Evolutionary conservation across 2,329 filamentous ascomycete genomes (phyloP).

Genomic region (Dissoconium aciculare): DNA sequence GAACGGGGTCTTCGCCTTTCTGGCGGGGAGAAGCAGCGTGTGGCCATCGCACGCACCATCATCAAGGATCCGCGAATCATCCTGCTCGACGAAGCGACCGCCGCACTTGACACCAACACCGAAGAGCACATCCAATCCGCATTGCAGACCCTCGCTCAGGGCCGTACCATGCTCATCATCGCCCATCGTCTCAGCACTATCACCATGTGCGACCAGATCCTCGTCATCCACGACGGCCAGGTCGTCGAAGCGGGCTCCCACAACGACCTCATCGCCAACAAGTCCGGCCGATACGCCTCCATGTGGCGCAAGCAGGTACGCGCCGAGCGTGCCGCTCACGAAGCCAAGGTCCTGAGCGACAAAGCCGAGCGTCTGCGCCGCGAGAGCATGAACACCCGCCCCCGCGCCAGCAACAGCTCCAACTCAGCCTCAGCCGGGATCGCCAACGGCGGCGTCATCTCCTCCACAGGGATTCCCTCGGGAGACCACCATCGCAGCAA

Average conservation of each 20-base stretch:
- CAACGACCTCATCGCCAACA: slow-evolving; percentile 33
- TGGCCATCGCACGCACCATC: slow-evolving; percentile 85
- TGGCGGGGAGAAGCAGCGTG: slow-evolving; percentile 83
- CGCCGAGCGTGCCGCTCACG: slow-evolving; percentile 35
- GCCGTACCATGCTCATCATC: slow-evolving; percentile 87
- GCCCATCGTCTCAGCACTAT: slow-evolving; percentile 53
- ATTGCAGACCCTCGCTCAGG: slow-evolving; percentile 63
- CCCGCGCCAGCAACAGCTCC: slow-evolving; percentile 17
- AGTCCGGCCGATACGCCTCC: slow-evolving; percentile 30
- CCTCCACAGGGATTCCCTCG: too few species aligned
- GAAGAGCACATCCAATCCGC: slow-evolving; percentile 87
- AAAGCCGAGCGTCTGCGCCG: slow-evolving; percentile 35
- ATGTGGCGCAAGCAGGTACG: slow-evolving; percentile 41
- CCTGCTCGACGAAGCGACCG: slow-evolving; percentile 84
- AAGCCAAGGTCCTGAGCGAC: slow-evolving; percentile 35
- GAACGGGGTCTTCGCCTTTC: slow-evolving; percentile 77
- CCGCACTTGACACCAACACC: slow-evolving; percentile 78
- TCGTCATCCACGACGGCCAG: slow-evolving; percentile 39
- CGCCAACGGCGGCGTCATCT: too few species aligned
- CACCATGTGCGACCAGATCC: slow-evolving; percentile 40
- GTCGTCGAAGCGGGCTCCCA: slow-evolving; percentile 39
- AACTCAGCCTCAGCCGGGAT: too few species aligned
- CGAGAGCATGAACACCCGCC: slow-evolving; percentile 33
- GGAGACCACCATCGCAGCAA: too few species aligned
- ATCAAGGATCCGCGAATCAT: slow-evolving; percentile 85